Base-by-base conservation (phyloP, 1,139 yeast species). In the Candida sp. region DNA sequence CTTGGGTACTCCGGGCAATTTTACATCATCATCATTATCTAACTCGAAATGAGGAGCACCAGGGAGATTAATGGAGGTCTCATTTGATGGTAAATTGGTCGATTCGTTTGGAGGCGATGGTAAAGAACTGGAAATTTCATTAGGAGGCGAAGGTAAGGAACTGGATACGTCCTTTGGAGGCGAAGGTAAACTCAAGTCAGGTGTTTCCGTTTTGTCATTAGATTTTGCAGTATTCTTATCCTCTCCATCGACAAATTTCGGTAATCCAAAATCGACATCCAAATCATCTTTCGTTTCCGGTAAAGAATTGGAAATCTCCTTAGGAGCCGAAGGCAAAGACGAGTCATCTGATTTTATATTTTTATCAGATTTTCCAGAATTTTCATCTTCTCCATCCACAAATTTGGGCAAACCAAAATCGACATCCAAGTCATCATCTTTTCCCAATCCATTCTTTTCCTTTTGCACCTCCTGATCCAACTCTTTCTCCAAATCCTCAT, bases 1-100 rank as follows among this genome's bases (percentile, higher is more conserved):
- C 45, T 59, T 68, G 6, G 77, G 77, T 1, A 75, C 74, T 0
- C 75, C 75, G 0, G 77, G 77, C 33, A 72, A 57, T 45, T 58
- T 62, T 19, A 70, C 51, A 21, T 54, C 56, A 46, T 47, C 49
- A 22, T 47, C 51, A 22, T 55, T 61, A n/a, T 58, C 62, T 0
- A 75, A 75, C 3, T 61, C 51, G 43, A 64, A 54, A 46, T 60
- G 67, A 2, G 70, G 70, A 0, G 61, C 70, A 3, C 61, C 64
- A 3, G 70, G 70, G n/a, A 67, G 51, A 2, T 45, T 44, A n/a
- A 56, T 45, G 25, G 41, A 48, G 5, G 21, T 38, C 12, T 15
- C 4, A 11, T 33, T 19, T 4, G 7, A 7, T 9, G 8, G 9
- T 4, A 2, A 8, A 11, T 7, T 8, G 2, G 7, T 25, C 11